These are phyloP conservation scores for Agapanthus africanus DNA, from an alignment of 106 monocot species.

Conservation along the genomic window DNA sequence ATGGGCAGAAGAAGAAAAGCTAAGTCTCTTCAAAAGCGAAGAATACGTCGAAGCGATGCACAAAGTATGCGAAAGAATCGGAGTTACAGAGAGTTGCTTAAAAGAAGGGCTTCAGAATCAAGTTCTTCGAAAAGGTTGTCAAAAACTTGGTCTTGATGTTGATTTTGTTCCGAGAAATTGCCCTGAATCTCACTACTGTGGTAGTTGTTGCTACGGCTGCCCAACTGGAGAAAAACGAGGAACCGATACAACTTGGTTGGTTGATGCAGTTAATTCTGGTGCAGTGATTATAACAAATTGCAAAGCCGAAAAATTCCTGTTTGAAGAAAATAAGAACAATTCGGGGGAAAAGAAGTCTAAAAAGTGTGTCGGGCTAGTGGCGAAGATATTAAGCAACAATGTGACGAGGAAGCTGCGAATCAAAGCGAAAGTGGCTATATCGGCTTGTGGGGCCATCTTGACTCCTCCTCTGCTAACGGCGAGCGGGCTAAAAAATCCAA, in stretches of 20 bases:
- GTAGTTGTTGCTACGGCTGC: slow-evolving; percentile 64
- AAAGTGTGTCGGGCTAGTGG: slow-evolving; percentile 52
- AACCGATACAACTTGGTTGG: slow-evolving; percentile 70
- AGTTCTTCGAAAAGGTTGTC: slow-evolving; percentile 70
- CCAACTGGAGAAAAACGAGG: slow-evolving; percentile 53
- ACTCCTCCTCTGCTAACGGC: slow-evolving; percentile 54
- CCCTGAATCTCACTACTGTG: slow-evolving; percentile 61
- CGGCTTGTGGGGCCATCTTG: slow-evolving; percentile 63
- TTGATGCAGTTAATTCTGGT: slow-evolving; percentile 56
- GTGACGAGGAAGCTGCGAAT: slow-evolving; percentile 31
- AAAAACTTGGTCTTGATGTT: slow-evolving; percentile 61
- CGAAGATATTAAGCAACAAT: slow-evolving; percentile 11
- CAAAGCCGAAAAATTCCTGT: slow-evolving; percentile 65
- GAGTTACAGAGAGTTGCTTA: slow-evolving; percentile 49
- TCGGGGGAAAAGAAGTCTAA: slow-evolving; percentile 12
- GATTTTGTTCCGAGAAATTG: slow-evolving; percentile 53
- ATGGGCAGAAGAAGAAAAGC: slow-evolving; percentile 47
- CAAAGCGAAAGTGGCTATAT: slow-evolving; percentile 47
- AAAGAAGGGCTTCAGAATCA: slow-evolving; percentile 80
- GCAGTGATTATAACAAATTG: slow-evolving; percentile 64
- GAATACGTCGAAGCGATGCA: slow-evolving; percentile 72
- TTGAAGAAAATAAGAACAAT: slow-evolving; percentile 17
- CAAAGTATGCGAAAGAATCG: slow-evolving; percentile 56
- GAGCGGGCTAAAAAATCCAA: slow-evolving; percentile 64
- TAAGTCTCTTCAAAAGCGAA: slow-evolving; percentile 31